These are phyloP conservation scores for Candida railenensis DNA, from an alignment of 805 yeast genomes.

Conservation along the genomic window DNA sequence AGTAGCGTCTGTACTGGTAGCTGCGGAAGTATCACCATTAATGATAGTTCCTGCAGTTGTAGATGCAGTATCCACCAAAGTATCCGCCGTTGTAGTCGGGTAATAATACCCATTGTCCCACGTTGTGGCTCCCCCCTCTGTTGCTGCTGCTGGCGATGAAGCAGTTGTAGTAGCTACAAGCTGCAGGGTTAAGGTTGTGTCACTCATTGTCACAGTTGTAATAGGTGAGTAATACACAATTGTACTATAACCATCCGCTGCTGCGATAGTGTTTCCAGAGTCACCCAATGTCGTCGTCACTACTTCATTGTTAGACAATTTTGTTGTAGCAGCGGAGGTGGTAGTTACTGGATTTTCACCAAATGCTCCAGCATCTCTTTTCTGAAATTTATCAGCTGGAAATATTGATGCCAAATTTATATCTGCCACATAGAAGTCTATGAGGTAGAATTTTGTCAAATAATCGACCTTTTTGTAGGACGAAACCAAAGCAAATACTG, in stretches of 20 bases:
- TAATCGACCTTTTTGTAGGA: conserved; percentile 34
- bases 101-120: neutral
- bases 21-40: conserved; percentile 1
- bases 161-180: neutral
- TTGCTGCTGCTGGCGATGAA: neutral
- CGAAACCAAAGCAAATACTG: conserved; percentile 37
- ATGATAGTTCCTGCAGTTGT: conserved; percentile 1
- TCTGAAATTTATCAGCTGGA: conserved; percentile 12
- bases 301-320: neutral
- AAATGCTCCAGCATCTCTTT: conserved; percentile 10
- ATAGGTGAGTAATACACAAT: neutral
- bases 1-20: conserved; percentile 3
- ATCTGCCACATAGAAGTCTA: conserved; percentile 33
- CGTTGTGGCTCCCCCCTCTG: neutral
- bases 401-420: conserved; percentile 32
- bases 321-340: neutral
- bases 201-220: neutral
- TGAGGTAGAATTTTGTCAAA: conserved; percentile 33
- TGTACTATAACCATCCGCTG: neutral
- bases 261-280: neutral
- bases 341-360: conserved; percentile 1
- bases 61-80: conserved; percentile 2
- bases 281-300: neutral
- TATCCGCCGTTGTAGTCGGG: neutral
- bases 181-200: neutral